A percentile compares a stretch with the other conserved stretches of the same genome.
Evolutionary conservation across 768 basidiomycete genomes (phyloP).

Genomic region (Pleurotus cornucopiae): DNA sequence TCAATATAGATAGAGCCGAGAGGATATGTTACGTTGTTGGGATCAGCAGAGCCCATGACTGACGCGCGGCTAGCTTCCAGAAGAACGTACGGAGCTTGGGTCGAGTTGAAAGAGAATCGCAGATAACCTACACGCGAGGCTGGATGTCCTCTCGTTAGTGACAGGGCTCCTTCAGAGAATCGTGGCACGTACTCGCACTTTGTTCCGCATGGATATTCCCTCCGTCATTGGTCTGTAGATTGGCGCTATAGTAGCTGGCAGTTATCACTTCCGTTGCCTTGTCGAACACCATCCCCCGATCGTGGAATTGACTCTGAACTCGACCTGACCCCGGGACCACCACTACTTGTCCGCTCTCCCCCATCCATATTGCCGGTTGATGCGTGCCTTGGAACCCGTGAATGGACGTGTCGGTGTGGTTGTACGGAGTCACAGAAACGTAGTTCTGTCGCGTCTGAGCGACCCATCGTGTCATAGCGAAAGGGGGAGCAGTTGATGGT

Average conservation of each 20-base stretch:
- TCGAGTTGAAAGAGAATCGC: conserved; percentile 54
- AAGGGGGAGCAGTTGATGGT: conserved; percentile 52
- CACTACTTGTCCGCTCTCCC: conserved; percentile 44
- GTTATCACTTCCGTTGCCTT: conserved; percentile 49
- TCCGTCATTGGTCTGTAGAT: conserved; percentile 47
- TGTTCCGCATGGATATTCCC: conserved; percentile 54
- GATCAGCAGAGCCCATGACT: conserved; percentile 47
- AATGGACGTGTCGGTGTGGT: conserved; percentile 35
- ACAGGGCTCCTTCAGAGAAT: neutral
- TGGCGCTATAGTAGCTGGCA: conserved; percentile 54
- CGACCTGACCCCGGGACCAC: conserved; percentile 36
- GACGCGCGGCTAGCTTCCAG: conserved; percentile 65
- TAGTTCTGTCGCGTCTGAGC: conserved; percentile 58
- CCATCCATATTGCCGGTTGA: conserved; percentile 70
- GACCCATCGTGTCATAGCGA: conserved; percentile 67
- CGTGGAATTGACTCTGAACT: conserved; percentile 51
- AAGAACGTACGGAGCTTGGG: conserved; percentile 50
- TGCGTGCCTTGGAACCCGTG: conserved; percentile 62
- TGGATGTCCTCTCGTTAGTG: conserved; percentile 20
- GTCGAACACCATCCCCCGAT: conserved; percentile 51
- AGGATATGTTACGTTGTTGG: conserved; percentile 47
- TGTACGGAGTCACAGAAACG: conserved; percentile 50
- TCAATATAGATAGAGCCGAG: conserved; percentile 46
- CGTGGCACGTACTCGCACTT: conserved; percentile 48
- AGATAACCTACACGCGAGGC: conserved; percentile 76